These are phyloP conservation scores for Pulveroboletus sp. DNA, from an alignment of 768 basidiomycete genomes.

Conservation along the genomic window DNA sequence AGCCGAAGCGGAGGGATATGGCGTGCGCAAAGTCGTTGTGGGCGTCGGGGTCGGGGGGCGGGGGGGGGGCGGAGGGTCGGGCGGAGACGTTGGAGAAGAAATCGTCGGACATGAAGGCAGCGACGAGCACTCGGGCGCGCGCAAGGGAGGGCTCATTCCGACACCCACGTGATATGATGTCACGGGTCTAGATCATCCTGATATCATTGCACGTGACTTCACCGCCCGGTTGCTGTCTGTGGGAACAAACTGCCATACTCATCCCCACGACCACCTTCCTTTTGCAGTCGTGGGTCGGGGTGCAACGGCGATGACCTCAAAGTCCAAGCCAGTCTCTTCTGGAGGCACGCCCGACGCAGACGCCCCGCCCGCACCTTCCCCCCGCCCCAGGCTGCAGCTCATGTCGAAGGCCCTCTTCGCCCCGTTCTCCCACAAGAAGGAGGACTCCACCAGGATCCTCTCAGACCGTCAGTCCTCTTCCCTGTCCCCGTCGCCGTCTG, in stretches of 20 bases:
- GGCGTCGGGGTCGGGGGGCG: slow-evolving; percentile 16
- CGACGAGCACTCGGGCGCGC: background rate
- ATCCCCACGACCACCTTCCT: too few species aligned
- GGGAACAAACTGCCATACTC: slow-evolving; percentile 3
- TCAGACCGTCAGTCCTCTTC: slow-evolving; percentile 56
- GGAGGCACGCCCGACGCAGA: background rate
- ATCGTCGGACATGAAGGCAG: slow-evolving; percentile 30
- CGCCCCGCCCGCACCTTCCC: too few species aligned
- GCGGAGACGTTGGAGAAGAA: slow-evolving; percentile 38
- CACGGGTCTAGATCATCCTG: slow-evolving; percentile 22
- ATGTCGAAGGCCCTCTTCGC: slow-evolving; percentile 69
- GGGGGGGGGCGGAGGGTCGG: slow-evolving; percentile 10
- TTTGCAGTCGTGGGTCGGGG: slow-evolving; percentile 4
- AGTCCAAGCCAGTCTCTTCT: background rate
- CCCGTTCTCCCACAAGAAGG: slow-evolving; percentile 55
- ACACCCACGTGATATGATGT: slow-evolving; percentile 32
- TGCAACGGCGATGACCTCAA: slow-evolving; percentile 29
- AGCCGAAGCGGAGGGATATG: slow-evolving; percentile 43
- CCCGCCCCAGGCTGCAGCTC: slow-evolving; percentile 15
- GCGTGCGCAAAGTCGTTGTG: slow-evolving; percentile 51
- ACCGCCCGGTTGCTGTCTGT: background rate
- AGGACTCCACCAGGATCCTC: slow-evolving; percentile 67
- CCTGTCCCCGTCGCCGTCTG: background rate
- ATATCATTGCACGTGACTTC: slow-evolving; percentile 23
- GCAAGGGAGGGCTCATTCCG: background rate